Base-by-base conservation (phyloP, 1,284 basidiomycete species). In the Fomitopsis palustris region DNA sequence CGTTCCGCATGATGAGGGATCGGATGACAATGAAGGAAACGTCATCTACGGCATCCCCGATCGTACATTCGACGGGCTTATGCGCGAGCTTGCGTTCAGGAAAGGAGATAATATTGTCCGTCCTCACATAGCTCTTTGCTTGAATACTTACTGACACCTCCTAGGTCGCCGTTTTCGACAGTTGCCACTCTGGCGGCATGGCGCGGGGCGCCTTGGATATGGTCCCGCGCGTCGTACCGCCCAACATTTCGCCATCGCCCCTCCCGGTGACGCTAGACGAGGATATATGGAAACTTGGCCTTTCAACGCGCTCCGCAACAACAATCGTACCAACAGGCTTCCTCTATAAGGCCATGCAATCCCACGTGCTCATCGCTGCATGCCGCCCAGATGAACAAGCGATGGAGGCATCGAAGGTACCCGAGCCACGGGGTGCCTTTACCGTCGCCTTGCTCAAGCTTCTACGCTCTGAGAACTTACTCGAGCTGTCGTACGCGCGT, bases 351-450 rank as follows among this genome's bases (percentile, higher is more conserved):
- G 31, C 55, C n/a, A 56, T 62, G 35, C 27, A 54, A 27, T 60
- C 55, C 12, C 62, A 63, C 37, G 60, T 63, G 14, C 59, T 63
- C 21, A 41, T 63, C 2, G 59, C 62, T n/a, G 62, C 62, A 3
- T 63, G 62, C 41, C 52, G 54, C 16, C 47, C 41, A n/a, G 43
- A 51, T 21, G 59, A 63, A 37, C 27, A 37, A 16, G 62, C 62
- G 0, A 43, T 52, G 10, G 62, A 60, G 21, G 41, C 25, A 12
- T 16, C 23, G 5, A 29, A 39, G 19, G 27, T 21, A 7, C 19
- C 42, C 3, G 45, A 56, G 35, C 55, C 55, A 9, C 35, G 45
- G 7, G 55, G 55, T 12, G 55, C 55, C 10, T 53, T 53, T 33
- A 43, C 45, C 7, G 17, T 39, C 25, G 23, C 38, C 31, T 16